Evolutionary conservation across 441 rosid species (phyloP).

Genomic region (Croton laevigatus): DNA sequence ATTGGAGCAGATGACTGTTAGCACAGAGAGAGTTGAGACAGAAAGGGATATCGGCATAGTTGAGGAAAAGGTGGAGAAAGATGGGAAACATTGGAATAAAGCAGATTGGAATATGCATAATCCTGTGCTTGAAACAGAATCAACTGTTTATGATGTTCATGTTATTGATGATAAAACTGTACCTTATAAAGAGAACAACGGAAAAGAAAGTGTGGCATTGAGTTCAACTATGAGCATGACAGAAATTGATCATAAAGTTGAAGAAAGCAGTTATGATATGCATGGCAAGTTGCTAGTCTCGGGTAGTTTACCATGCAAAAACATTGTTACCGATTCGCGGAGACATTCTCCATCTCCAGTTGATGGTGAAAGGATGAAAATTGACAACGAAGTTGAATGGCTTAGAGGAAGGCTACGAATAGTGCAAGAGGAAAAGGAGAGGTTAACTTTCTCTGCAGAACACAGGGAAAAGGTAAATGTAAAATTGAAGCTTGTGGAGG

Average conservation of each 20-base stretch:
- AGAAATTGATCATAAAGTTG: conserved; percentile 19
- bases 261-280: conserved; percentile 16
- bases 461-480: conserved; percentile 30
- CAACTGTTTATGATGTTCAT: conserved; percentile 53
- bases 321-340: conserved; percentile 28
- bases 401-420: conserved; percentile 62
- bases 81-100: conserved; percentile 24
- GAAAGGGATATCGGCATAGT: conserved; percentile 12
- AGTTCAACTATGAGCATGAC: conserved; percentile 13
- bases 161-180: conserved; percentile 42
- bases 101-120: conserved; percentile 13
- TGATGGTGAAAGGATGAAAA: conserved; percentile 54
- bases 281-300: background rate
- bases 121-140: conserved; percentile 35
- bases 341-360: conserved; percentile 53
- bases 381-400: conserved; percentile 66
- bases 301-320: conserved; percentile 20
- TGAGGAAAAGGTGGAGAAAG: conserved; percentile 29
- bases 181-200: conserved; percentile 16
- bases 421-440: conserved; percentile 62
- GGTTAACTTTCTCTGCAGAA: conserved; percentile 33
- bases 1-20: conserved; percentile 4
- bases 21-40: conserved; percentile 5
- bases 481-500: conserved; percentile 45
- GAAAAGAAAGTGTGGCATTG: conserved; percentile 20